A percentile compares a stretch with the other conserved stretches of the same genome.
These are phyloP conservation scores for Tremellales sp. DNA, from an alignment of 1,284 basidiomycete genomes.

Conservation along the genomic window DNA sequence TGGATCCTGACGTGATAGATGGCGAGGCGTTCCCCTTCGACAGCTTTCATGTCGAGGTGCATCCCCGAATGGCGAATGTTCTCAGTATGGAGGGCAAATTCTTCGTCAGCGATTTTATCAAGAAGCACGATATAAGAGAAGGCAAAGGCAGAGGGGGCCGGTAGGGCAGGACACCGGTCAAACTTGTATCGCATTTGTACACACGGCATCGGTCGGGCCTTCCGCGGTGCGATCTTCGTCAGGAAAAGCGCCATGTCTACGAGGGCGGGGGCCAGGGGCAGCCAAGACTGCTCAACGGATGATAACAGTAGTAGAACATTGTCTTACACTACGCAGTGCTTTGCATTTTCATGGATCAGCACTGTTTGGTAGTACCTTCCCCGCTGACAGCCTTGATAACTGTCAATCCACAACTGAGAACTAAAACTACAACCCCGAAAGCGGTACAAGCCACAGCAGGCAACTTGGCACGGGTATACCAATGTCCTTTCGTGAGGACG, in stretches of 20 bases:
- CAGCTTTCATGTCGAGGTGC: slow-evolving; percentile 78
- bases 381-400: slow-evolving; percentile 69
- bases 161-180: too few relatives aligned
- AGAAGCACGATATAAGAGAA: slow-evolving; percentile 22
- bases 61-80: slow-evolving; percentile 64
- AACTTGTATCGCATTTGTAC: too few relatives aligned
- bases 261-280: too few relatives aligned
- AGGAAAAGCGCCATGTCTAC: too few relatives aligned
- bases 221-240: too few relatives aligned
- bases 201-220: too few relatives aligned
- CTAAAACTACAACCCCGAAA: slow-evolving; percentile 77
- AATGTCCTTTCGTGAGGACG: slow-evolving; percentile 61
- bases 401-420: slow-evolving; percentile 68
- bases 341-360: too few relatives aligned
- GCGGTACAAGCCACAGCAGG: slow-evolving; percentile 66
- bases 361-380: slow-evolving; percentile 53
- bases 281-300: too few relatives aligned
- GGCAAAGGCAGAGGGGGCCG: too few relatives aligned
- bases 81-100: slow-evolving; percentile 66
- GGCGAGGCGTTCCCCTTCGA: slow-evolving; percentile 78
- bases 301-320: too few relatives aligned
- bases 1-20: slow-evolving; percentile 53
- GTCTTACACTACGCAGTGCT: too few relatives aligned
- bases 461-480: slow-evolving; percentile 66
- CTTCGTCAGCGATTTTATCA: slow-evolving; percentile 35